These are phyloP conservation scores for Epichloe festucae DNA, from an alignment of 2,329 filamentous ascomycete genomes.

Conservation along the genomic window DNA sequence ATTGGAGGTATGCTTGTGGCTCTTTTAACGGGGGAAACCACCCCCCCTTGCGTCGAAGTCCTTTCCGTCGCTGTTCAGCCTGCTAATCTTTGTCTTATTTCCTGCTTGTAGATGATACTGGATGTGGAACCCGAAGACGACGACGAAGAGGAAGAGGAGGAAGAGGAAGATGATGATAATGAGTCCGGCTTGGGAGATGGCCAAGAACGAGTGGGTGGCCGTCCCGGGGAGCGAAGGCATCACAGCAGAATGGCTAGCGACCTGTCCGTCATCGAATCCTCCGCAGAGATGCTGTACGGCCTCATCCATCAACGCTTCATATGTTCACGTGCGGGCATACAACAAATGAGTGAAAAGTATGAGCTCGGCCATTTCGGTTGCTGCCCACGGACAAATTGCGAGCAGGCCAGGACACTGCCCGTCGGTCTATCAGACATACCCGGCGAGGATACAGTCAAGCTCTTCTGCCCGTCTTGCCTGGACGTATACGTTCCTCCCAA, in stretches of 20 bases:
- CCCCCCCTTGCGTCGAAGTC: no score
- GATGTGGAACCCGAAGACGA: slow-evolving; percentile 95
- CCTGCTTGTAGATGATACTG: slow-evolving; percentile 66
- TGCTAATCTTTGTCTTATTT: not conserved
- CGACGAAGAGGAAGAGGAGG: slow-evolving; percentile 74
- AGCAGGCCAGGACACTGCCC: slow-evolving; percentile 77
- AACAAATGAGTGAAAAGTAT: slow-evolving; percentile 99
- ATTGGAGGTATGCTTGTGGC: slow-evolving; percentile 50
- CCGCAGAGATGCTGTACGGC: slow-evolving; percentile 95
- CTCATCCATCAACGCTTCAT: slow-evolving; percentile 98
- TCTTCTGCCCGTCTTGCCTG: slow-evolving; percentile 93
- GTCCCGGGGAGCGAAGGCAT: slow-evolving; percentile 54
- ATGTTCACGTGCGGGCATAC: slow-evolving; percentile 87
- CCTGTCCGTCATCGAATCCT: slow-evolving; percentile 89
- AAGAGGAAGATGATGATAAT: slow-evolving; percentile 62
- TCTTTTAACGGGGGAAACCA: not conserved
- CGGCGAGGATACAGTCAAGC: slow-evolving; percentile 93
- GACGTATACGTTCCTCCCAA: slow-evolving; percentile 97
- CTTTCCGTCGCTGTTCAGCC: not conserved
- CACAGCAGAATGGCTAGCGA: slow-evolving; percentile 80
- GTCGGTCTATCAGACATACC: slow-evolving; percentile 91
- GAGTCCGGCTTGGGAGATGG: slow-evolving; percentile 48
- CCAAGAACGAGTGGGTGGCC: slow-evolving; percentile 36
- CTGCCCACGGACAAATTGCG: slow-evolving; percentile 90
- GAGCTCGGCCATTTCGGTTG: slow-evolving; percentile 91